phyloP scores from a whole-genome alignment of 192 early-diverging fungal species.

The Backusella tarrabulga region DNA sequence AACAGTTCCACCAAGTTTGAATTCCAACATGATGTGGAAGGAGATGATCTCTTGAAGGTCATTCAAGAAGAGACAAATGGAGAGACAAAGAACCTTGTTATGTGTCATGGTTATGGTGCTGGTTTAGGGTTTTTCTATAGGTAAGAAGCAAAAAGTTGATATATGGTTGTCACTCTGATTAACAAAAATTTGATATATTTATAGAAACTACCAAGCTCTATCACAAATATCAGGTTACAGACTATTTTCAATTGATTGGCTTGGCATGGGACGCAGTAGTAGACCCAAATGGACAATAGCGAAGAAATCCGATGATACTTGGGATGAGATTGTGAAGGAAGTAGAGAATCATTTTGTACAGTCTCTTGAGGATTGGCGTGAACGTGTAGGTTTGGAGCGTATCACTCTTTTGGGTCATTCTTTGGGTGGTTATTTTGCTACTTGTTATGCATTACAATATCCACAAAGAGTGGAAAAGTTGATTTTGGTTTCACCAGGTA shows the following conservation, averaged over 20 bases:
- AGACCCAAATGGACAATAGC: conserved; percentile 56
- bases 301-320: conserved; percentile 25
- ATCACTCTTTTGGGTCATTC: conserved; percentile 85
- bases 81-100: conserved; percentile 52
- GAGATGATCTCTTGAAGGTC: neutral
- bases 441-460: conserved; percentile 83
- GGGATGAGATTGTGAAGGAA: conserved; percentile 50
- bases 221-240: conserved; percentile 51
- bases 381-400: conserved; percentile 70
- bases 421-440: conserved; percentile 84
- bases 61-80: conserved; percentile 1
- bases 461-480: conserved; percentile 84
- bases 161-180: neutral
- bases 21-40: neutral
- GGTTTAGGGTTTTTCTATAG: conserved; percentile 78
- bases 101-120: conserved; percentile 80
- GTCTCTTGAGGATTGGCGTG: conserved; percentile 87
- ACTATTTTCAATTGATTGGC: conserved; percentile 80
- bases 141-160: neutral
- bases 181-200: neutral
- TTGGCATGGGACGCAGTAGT: conserved; percentile 87
- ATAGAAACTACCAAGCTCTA: conserved; percentile 23
- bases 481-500: conserved; percentile 82
- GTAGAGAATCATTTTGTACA: conserved; percentile 88
- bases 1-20: neutral